Percentiles rank a stretch among this genome's conserved stretches.
These are phyloP conservation scores for Angomonas ambiguus DNA, from an alignment of 208 protist genomes.

Conservation along the genomic window DNA sequence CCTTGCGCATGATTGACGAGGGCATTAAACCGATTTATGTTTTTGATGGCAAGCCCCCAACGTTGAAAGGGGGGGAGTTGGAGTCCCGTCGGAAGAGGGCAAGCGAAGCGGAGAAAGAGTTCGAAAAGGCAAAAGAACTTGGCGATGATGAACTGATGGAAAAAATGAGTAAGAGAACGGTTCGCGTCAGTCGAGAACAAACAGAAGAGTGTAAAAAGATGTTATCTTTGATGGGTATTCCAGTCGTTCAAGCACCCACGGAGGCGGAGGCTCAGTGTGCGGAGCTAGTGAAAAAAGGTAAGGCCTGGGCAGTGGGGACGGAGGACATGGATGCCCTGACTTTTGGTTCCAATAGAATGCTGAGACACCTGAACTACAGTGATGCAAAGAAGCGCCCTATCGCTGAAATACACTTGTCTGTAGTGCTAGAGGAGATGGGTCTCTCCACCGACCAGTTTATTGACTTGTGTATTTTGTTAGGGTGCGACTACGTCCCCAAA, in stretches of 20 bases:
- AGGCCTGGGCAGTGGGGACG: slow-evolving; percentile 97
- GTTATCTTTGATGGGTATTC: slow-evolving; percentile 98
- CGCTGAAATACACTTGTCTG: slow-evolving; percentile 91
- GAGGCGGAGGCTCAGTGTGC: slow-evolving; percentile 99
- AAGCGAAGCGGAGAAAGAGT: slow-evolving; percentile 89
- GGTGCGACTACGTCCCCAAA: slow-evolving; percentile 98
- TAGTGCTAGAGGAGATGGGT: slow-evolving; percentile 69
- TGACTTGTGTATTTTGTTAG: slow-evolving; percentile 99
- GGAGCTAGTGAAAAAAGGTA: slow-evolving; percentile 91
- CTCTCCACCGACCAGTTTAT: slow-evolving; percentile 96
- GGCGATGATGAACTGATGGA: slow-evolving; percentile 91
- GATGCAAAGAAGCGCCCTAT: slow-evolving; percentile 96
- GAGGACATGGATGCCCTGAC: slow-evolving; percentile 99
- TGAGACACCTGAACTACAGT: slow-evolving; percentile 95
- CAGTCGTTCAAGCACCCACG: slow-evolving; percentile 94
- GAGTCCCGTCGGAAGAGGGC: slow-evolving; percentile 88
- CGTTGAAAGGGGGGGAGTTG: slow-evolving; percentile 94
- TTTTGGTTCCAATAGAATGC: slow-evolving; percentile 94
- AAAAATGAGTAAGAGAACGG: slow-evolving; percentile 94
- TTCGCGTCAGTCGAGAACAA: slow-evolving; percentile 94
- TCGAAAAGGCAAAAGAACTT: slow-evolving; percentile 87
- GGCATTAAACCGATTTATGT: slow-evolving; percentile 99
- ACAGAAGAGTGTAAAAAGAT: slow-evolving; percentile 98
- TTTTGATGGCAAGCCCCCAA: slow-evolving; percentile 99
- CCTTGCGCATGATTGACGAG: slow-evolving; percentile 96